Evolutionary conservation across 2,329 filamentous ascomycete species (phyloP), one percentile per base, ranked within the genome.

Genomic region (Penicillium capsulatum): DNA sequence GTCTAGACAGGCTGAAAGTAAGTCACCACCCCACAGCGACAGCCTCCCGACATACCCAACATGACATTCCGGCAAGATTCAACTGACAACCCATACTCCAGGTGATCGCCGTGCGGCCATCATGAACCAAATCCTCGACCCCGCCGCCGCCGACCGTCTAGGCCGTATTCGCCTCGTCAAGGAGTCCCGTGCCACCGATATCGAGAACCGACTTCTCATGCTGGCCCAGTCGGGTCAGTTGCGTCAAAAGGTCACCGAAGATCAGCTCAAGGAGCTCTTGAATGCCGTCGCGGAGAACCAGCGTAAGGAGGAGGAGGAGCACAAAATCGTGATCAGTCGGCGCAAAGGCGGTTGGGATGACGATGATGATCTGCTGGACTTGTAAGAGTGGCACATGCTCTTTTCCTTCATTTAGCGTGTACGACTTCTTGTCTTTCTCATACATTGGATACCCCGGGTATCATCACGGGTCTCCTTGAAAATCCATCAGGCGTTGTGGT

Each of bases 131-230:
- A 97, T 98, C 72, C 86, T 98, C 47, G 83, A 90, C 58, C 92
- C 92, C 52, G 88, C 91, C 60, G 92, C 92, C 13, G 86, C 88
- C 45, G 92, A 98, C 70, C 86, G 92, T 10, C 78, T 98, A 1
- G 88, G 87, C 41, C 87, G 92, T 51, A 97, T 98, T 70, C 84
- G 91, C 22, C 81, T 98, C 45, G 92, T 98, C 61, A 97, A 97
- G 70, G 88, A 90, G 64, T 83, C 84, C 55, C 86, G 92, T 58
- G 92, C 92, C 24, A 79, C 77, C 46, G 89, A 96, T 59, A 80
- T 98, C 41, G 92, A 98, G 73, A 90, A 94, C 74, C 72, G 91
- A 35, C 78, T 98, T 40, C 90, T 98, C 66, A 89, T 84, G 81
- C 79, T 98, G 42, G 91, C 92, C 42, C 81, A 89, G 58, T 79